Base-by-base conservation (phyloP, 1,284 basidiomycete species). In the Volvariella volvacea region DNA sequence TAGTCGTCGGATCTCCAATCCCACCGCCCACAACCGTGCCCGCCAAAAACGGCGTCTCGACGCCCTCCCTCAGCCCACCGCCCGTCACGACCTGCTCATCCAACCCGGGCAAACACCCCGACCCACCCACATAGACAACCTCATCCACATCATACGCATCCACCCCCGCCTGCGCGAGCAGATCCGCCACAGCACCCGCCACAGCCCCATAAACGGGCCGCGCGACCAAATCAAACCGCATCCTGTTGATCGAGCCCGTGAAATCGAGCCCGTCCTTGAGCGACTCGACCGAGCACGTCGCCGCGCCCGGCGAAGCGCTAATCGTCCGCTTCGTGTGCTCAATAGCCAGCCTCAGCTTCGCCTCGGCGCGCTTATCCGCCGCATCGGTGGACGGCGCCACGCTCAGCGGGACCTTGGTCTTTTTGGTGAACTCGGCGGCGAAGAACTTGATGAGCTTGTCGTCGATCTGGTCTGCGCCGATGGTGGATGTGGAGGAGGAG, bases 351-450 rank as follows among this genome's bases (percentile, higher is more conserved):
- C 89, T 78, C 33, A 99, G 80, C 64, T 96, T 97, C 41, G 92
- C 90, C 61, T 93, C 89, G 3, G 95, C 92, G 17, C 96, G 88
- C 59, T 83, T 79, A 65, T 94, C 88, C 40, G 69, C 66, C 9
- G 70, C 56, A n/a, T 78, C 69, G 3, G 66, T 64, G 15, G 78
- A 65, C 16, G 55, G 48, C 25, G 25, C 25, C 71, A 77, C 82
- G 12, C 75, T 66, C 32, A 97, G 73, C 0, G 83, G 70, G 19
- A 80, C 77, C 66, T 94, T 94, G 32, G 87, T 93, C 74, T 98
- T 99, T 67, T 98, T 98, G 44, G 90, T 90, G 64, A 99, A 99
- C 58, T 99, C 95, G 62, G 94, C 88, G 44, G 91, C 83, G 65
- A 99, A 97, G 73, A 89, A 90, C 49, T 87, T 83, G 68, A 97